A percentile compares a stretch with the other conserved stretches of the same genome.
Conservation (phyloP, 345 rosid genomes). For the Melaleuca quinquenervia region DNA sequence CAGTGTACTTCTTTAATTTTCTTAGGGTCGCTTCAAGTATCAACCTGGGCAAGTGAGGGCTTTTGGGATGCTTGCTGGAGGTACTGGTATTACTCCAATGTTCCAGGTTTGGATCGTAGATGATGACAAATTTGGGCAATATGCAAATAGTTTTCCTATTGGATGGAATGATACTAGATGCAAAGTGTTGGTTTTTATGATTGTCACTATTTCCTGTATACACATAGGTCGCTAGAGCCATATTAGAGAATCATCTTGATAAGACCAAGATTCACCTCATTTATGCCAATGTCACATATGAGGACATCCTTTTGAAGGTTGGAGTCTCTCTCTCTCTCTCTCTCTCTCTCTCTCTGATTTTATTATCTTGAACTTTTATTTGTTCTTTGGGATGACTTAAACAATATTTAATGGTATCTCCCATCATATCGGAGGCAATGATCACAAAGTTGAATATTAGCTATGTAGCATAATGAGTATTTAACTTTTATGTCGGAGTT, state of each 20-base stretch:
- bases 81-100: slow-evolving; percentile 72
- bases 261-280: slow-evolving; percentile 29
- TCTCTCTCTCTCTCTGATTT: background rate
- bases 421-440: background rate
- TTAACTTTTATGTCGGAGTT: background rate
- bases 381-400: background rate
- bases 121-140: background rate
- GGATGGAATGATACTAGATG: background rate
- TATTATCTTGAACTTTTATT: background rate
- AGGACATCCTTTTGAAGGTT: slow-evolving; percentile 58
- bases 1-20: background rate
- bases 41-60: slow-evolving; percentile 51
- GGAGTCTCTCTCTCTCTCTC: background rate
- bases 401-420: background rate
- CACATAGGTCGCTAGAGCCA: slow-evolving; percentile 35
- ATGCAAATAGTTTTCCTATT: background rate
- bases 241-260: slow-evolving; percentile 40
- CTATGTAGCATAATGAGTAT: background rate
- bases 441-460: background rate
- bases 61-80: slow-evolving; percentile 71
- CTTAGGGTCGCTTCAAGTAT: slow-evolving; percentile 63
- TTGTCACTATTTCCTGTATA: background rate
- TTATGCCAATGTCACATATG: slow-evolving; percentile 39
- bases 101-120: slow-evolving; percentile 32
- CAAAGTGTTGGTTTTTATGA: background rate